phyloP scores from a whole-genome alignment of 1,139 yeast species.

The Sugiyamaella paludigena region DNA sequence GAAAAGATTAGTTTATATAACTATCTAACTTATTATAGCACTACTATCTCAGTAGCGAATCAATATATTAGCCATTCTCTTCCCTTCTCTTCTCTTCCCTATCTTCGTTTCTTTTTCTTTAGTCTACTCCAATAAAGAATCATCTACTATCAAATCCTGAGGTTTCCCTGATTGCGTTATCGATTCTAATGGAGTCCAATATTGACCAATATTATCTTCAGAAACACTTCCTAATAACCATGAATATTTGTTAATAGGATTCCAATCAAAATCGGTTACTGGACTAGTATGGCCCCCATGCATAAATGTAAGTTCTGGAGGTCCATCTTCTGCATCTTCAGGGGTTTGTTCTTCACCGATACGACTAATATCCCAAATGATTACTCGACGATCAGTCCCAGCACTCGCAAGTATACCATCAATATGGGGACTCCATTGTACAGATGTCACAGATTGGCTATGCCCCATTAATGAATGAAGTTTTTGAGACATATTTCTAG shows the following conservation, averaged over 20 bases:
- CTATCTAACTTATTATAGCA: too few species aligned
- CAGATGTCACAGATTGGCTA: constrained; percentile 58
- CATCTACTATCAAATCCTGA: background rate
- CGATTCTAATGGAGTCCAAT: constrained; percentile 50
- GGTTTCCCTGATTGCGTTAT: constrained; percentile 8
- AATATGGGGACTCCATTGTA: constrained; percentile 73
- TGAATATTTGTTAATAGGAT: constrained; percentile 53
- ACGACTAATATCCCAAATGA: constrained; percentile 63
- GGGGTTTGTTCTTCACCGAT: constrained; percentile 43
- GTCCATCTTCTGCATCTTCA: constrained; percentile 45
- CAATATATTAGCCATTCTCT: too few species aligned
- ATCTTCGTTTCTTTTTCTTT: background rate
- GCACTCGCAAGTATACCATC: constrained; percentile 67
- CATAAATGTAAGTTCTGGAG: constrained; percentile 44
- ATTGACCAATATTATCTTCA: constrained; percentile 80
- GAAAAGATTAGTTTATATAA: too few species aligned
- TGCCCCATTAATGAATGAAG: constrained; percentile 50
- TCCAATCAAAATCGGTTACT: constrained; percentile 84
- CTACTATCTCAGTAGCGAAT: too few species aligned
- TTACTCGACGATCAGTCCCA: constrained; percentile 70
- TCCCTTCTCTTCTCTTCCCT: too few species aligned
- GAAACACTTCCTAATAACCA: constrained; percentile 80
- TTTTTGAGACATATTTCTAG: constrained; percentile 44
- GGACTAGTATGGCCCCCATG: constrained; percentile 92
- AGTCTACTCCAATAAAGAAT: constrained; percentile 7